phyloP scores from a whole-genome alignment of 2,329 filamentous ascomycete genomes.

The Alternaria ethzedia region DNA sequence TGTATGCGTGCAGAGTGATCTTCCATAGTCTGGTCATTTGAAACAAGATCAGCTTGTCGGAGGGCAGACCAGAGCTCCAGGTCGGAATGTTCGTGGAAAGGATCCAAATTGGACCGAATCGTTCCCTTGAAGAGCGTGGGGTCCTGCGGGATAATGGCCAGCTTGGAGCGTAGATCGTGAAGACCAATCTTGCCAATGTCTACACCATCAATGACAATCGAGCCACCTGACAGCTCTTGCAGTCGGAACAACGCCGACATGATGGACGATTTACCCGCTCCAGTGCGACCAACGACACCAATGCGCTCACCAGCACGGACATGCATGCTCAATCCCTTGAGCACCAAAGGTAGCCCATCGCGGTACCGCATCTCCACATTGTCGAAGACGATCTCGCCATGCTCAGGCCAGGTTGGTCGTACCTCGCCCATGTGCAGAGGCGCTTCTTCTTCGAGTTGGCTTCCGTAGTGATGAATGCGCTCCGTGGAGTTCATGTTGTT shows the following conservation, averaged over 20 bases:
- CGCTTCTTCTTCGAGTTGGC: slow-evolving; percentile 84
- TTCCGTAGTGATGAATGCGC: slow-evolving; percentile 88
- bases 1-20: slow-evolving; percentile 69
- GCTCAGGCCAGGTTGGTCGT: slow-evolving; percentile 79
- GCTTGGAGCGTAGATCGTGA: slow-evolving; percentile 74
- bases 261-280: slow-evolving; percentile 82
- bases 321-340: slow-evolving; percentile 65
- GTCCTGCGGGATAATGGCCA: slow-evolving; percentile 85
- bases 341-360: slow-evolving; percentile 56
- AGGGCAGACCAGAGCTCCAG: slow-evolving; percentile 79
- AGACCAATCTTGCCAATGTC: slow-evolving; percentile 75
- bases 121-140: slow-evolving; percentile 84
- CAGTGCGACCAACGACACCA: slow-evolving; percentile 81
- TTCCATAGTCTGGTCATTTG: slow-evolving; percentile 53
- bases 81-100: slow-evolving; percentile 79
- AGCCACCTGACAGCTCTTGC: slow-evolving; percentile 55
- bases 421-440: slow-evolving; percentile 78
- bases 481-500: slow-evolving; percentile 99
- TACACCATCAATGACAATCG: slow-evolving; percentile 58
- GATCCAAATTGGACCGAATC: slow-evolving; percentile 79
- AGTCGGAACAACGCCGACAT: slow-evolving; percentile 84
- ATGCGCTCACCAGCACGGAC: slow-evolving; percentile 78
- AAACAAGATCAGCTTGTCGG: slow-evolving; percentile 75
- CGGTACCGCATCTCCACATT: slow-evolving; percentile 61
- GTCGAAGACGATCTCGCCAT: slow-evolving; percentile 69